phyloP scores from a whole-genome alignment of 495 filamentous ascomycete genomes.

The Hypoxylon fragiforme region DNA sequence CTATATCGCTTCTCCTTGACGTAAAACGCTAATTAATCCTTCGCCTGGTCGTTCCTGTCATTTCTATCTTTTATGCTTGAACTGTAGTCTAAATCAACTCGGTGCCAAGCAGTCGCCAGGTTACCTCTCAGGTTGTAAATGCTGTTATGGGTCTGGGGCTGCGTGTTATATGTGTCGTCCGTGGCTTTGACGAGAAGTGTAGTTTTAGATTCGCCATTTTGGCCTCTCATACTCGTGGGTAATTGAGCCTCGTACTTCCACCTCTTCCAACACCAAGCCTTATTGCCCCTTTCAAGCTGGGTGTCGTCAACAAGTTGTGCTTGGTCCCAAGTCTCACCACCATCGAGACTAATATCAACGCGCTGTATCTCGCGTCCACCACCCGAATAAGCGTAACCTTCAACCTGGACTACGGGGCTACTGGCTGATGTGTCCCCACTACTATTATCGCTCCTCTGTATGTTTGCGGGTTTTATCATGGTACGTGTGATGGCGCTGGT shows the following conservation, averaged over 20 bases:
- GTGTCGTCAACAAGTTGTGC: conserved; percentile 52
- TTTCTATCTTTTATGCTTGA: not conserved
- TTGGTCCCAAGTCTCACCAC: conserved; percentile 58
- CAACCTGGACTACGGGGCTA: conserved; percentile 43
- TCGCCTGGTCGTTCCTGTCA: not conserved
- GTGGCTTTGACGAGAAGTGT: conserved; percentile 59
- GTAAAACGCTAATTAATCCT: not conserved
- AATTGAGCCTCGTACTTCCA: conserved; percentile 55
- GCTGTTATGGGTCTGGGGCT: conserved; percentile 54
- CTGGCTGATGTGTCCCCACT: conserved; percentile 16
- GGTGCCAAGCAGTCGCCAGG: conserved; percentile 59
- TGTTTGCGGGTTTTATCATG: conserved; percentile 11
- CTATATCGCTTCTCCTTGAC: not conserved
- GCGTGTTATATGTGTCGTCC: conserved; percentile 61
- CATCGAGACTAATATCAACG: conserved; percentile 61
- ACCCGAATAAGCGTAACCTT: conserved; percentile 63
- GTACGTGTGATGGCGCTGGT: conserved; percentile 53
- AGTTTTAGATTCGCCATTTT: conserved; percentile 42
- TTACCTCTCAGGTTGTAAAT: conserved; percentile 61
- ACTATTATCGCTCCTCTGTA: not conserved
- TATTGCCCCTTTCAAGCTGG: conserved; percentile 30
- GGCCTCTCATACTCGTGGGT: conserved; percentile 46
- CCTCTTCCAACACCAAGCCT: conserved; percentile 59
- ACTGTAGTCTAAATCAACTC: conserved; percentile 40
- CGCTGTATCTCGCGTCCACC: conserved; percentile 58